Base-by-base conservation (phyloP, 768 basidiomycete species). In the Serendipita sp. region DNA sequence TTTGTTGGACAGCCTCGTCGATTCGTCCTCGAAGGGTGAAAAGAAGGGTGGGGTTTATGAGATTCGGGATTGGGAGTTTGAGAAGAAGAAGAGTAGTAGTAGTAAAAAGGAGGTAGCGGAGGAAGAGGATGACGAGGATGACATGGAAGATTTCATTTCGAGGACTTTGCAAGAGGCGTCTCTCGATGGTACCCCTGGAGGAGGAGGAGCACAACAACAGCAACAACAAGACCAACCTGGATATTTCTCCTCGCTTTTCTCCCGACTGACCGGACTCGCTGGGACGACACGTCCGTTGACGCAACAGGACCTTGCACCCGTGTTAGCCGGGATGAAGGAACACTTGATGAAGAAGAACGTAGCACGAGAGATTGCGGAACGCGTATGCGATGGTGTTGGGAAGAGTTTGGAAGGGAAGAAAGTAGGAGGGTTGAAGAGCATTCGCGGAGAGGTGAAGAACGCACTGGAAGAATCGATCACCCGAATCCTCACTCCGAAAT, bases 261-360 rank as follows among this genome's bases (percentile, higher is more conserved):
- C 90, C 3, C 81, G 90, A 48, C 75, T 96, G 69, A 94, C 92
- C 2, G 90, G 92, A 0, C 35, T 60, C 16, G 56, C 56, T 60
- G 56, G 56, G 16, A 28, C 56, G 16, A 84, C 85, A 30, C 94
- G 92, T 74, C 78, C 85, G 1, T 76, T 99, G 64, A 88, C 87
- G 0, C 81, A 89, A 64, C 79, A 83, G 45, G 95, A 98, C 73
- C 74, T 98, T 64, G 82, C 83, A 68, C 95, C 95, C 5, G 89
- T 95, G 0, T 73, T 98, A 51, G 87, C 87, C 62, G 89, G 85
- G 16, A 98, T 98, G 93, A 93, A 95, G 73, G 91, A 94, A 67
- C 95, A 97, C 74, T 78, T 99, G 51, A 97, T 97, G 93, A 85
- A 88, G 76, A 98, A 98, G 79, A 99, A 99, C 70, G 96, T 99